phyloP scores from a whole-genome alignment of 2,329 filamentous ascomycete genomes.

The Paracoccidioides lutzii region DNA sequence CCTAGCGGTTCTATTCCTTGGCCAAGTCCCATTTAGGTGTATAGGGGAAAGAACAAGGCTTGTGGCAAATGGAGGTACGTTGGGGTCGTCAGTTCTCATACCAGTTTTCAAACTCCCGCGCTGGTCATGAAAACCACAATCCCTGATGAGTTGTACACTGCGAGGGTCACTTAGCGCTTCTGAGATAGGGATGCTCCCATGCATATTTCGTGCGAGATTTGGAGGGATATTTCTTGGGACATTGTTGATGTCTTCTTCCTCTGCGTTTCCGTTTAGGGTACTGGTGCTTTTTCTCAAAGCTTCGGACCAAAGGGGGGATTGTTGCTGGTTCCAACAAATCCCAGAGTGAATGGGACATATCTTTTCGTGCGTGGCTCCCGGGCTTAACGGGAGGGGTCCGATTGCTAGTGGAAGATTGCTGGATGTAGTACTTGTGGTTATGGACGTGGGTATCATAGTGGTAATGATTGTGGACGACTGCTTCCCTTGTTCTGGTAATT shows the following conservation, averaged over 20 bases:
- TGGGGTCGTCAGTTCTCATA: background rate
- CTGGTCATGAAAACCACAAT: background rate
- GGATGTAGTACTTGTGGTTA: slow-evolving; percentile 4
- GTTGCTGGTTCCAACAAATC: background rate
- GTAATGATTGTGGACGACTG: slow-evolving; percentile 28
- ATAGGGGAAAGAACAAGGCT: background rate
- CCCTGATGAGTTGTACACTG: background rate
- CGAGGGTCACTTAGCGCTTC: slow-evolving; percentile 6
- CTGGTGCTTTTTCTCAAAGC: background rate
- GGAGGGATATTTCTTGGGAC: background rate
- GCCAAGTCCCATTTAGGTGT: background rate
- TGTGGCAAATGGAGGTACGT: background rate
- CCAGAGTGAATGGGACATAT: background rate
- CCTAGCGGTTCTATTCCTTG: background rate
- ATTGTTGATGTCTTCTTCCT: background rate
- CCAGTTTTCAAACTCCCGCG: background rate
- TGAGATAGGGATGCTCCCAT: slow-evolving; percentile 28
- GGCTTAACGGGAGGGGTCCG: background rate
- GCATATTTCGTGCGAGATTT: slow-evolving; percentile 17
- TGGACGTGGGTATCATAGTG: slow-evolving; percentile 25
- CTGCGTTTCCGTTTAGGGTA: background rate
- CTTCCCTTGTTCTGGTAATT: slow-evolving; percentile 6
- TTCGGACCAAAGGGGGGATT: background rate
- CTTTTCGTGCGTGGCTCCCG: too few species aligned
- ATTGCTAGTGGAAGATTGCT: background rate